Percentiles rank a stretch among this genome's conserved stretches.
These are phyloP conservation scores for Colletotrichum gloeosporioides DNA, from an alignment of 2,329 filamentous ascomycete genomes.

Conservation along the genomic window DNA sequence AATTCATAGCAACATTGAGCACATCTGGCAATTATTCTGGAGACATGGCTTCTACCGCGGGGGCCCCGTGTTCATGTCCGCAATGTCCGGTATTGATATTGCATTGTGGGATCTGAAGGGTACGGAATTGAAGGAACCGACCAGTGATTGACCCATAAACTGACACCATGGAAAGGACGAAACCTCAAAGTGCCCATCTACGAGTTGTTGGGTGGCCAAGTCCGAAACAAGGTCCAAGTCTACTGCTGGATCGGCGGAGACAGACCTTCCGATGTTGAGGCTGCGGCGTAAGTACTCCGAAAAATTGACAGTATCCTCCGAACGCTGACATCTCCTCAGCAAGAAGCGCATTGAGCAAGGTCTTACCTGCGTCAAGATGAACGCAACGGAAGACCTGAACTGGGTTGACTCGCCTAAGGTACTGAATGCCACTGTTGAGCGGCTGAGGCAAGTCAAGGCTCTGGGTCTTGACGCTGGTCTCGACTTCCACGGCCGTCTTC, in stretches of 20 bases:
- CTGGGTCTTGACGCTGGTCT: conserved; percentile 70
- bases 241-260: conserved; percentile 76
- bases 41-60: conserved; percentile 72
- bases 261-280: conserved; percentile 65
- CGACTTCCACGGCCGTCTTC: conserved; percentile 73
- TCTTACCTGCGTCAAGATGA: conserved; percentile 70
- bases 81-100: conserved; percentile 74
- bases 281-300: conserved; percentile 51
- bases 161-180: background rate
- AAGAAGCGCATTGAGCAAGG: conserved; percentile 59
- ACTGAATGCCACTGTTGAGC: conserved; percentile 62
- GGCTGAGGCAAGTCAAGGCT: conserved; percentile 66
- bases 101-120: conserved; percentile 73
- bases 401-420: conserved; percentile 69
- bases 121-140: conserved; percentile 20
- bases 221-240: conserved; percentile 67
- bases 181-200: conserved; percentile 60
- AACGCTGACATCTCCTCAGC: conserved; percentile 28
- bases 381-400: conserved; percentile 70
- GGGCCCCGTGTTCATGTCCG: conserved; percentile 75
- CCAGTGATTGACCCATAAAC: background rate
- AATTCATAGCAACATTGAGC: conserved; percentile 65
- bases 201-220: conserved; percentile 70
- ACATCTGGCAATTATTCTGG: conserved; percentile 73
- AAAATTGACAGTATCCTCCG: background rate